Evolutionary conservation across 495 filamentous ascomycete genomes (phyloP).

Genomic region (Xylaria cubensis): DNA sequence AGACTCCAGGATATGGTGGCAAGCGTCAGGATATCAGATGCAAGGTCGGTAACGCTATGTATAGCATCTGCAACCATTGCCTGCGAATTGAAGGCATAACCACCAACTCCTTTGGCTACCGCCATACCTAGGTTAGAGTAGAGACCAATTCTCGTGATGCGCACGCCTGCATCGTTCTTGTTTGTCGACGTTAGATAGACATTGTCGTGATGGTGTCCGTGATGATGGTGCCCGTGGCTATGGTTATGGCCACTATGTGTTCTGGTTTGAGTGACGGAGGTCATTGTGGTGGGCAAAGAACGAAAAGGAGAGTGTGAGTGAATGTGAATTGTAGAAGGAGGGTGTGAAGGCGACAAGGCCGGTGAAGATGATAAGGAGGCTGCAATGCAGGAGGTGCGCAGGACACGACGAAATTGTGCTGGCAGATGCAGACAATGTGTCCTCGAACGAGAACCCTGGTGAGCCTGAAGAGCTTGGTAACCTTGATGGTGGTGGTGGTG

Average conservation of each 20-base stretch:
- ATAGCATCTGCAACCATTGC: slow-evolving; percentile 93
- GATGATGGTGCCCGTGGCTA: slow-evolving; percentile 53
- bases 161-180: slow-evolving; percentile 90
- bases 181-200: slow-evolving; percentile 86
- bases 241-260: slow-evolving; percentile 46
- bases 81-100: slow-evolving; percentile 93
- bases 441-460: slow-evolving; percentile 31
- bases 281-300: slow-evolving; percentile 35
- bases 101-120: slow-evolving; percentile 86
- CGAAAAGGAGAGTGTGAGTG: slow-evolving; percentile 24
- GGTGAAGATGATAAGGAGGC: not conserved
- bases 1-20: slow-evolving; percentile 92
- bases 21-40: slow-evolving; percentile 91
- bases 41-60: slow-evolving; percentile 91
- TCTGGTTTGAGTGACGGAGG: slow-evolving; percentile 46
- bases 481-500: slow-evolving; percentile 15
- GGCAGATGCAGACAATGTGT: slow-evolving; percentile 42
- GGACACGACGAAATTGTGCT: slow-evolving; percentile 36
- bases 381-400: slow-evolving; percentile 39
- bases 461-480: slow-evolving; percentile 7
- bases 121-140: slow-evolving; percentile 95
- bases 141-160: slow-evolving; percentile 91
- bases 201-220: slow-evolving; percentile 81
- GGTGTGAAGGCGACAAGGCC: slow-evolving; percentile 21
- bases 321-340: slow-evolving; percentile 27